Percentiles rank a stretch among this genome's conserved stretches.
Conservation (phyloP, 176 grass and related monocot species). For the bread wheat (Triticum aestivum) region DNA sequence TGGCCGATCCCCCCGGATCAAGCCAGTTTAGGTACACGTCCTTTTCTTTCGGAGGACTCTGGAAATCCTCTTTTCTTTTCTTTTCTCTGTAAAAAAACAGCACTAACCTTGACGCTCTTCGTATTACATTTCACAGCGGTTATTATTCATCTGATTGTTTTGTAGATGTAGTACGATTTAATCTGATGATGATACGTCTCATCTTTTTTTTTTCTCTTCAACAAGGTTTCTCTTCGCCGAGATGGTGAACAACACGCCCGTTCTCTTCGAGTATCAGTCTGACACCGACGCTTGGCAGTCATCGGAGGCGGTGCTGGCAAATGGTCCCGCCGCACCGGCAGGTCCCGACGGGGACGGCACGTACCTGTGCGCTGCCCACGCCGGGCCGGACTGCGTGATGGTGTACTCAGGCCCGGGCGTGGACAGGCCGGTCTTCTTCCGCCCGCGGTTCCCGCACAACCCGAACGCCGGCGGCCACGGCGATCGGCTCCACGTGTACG, state of each 20-base stretch:
- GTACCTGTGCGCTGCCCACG: conserved; percentile 63
- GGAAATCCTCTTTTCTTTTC: neutral
- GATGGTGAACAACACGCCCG: conserved; percentile 59
- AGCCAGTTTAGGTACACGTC: conserved; percentile 60
- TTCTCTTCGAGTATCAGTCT: conserved; percentile 87
- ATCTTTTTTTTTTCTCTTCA: neutral
- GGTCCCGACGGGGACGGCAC: conserved; percentile 31
- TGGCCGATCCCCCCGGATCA: conserved; percentile 65
- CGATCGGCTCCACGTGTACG: conserved; percentile 74
- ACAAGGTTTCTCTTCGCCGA: conserved; percentile 83
- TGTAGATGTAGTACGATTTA: too few relatives aligned
- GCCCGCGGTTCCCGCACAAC: conserved; percentile 67
- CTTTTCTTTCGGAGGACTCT: conserved; percentile 27
- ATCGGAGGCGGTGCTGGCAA: conserved; percentile 37
- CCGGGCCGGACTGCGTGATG: conserved; percentile 63
- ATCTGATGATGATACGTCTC: neutral
- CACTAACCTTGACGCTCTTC: neutral
- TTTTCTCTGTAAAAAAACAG: neutral
- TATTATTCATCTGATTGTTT: too few relatives aligned
- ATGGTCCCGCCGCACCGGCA: neutral
- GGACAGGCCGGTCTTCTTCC: conserved; percentile 50
- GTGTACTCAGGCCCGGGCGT: conserved; percentile 35
- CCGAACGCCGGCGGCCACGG: conserved; percentile 6
- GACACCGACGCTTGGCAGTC: conserved; percentile 63
- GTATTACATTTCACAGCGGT: too few relatives aligned